Conservation (phyloP, 2,329 filamentous ascomycete species). For the Aureobasidium musti region DNA sequence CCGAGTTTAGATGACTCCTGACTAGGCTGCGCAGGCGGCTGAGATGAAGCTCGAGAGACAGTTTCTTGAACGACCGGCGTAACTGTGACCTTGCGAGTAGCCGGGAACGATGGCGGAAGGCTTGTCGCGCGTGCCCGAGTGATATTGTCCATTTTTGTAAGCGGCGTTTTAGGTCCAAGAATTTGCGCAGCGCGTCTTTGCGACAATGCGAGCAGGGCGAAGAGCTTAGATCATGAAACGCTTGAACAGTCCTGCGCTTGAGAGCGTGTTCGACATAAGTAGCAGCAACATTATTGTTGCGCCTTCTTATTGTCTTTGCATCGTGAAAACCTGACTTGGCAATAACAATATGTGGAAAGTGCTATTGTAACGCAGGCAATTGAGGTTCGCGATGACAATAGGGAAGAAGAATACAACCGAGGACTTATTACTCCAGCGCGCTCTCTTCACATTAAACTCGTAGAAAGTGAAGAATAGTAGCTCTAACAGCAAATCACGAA, state of each 20-base stretch:
- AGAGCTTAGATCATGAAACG: constrained; percentile 18
- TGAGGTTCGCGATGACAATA: background rate
- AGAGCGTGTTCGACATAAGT: constrained; percentile 17
- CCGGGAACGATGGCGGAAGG: constrained; percentile 4
- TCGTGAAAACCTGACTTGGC: constrained; percentile 6
- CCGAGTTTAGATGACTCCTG: constrained; percentile 17
- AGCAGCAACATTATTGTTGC: constrained; percentile 28
- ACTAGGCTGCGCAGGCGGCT: background rate
- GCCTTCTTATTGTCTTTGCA: constrained; percentile 18
- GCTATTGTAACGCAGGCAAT: background rate
- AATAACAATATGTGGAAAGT: background rate
- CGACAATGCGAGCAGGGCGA: constrained; percentile 27
- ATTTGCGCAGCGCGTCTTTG: constrained; percentile 15
- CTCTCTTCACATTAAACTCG: constrained; percentile 3
- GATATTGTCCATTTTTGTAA: constrained; percentile 12
- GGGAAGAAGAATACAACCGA: constrained; percentile 1
- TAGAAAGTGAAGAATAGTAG: background rate
- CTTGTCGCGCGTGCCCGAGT: constrained; percentile 10
- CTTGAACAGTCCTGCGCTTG: background rate
- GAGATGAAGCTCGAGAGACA: background rate
- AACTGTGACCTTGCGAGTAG: background rate
- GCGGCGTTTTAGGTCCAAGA: constrained; percentile 18
- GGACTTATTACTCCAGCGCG: background rate
- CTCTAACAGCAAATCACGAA: constrained; percentile 22
- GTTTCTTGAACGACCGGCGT: background rate